Evolutionary conservation across 2,329 filamentous ascomycete genomes (phyloP), one percentile per base, ranked within the genome.

Genomic region (Penicillium sumatraense): DNA sequence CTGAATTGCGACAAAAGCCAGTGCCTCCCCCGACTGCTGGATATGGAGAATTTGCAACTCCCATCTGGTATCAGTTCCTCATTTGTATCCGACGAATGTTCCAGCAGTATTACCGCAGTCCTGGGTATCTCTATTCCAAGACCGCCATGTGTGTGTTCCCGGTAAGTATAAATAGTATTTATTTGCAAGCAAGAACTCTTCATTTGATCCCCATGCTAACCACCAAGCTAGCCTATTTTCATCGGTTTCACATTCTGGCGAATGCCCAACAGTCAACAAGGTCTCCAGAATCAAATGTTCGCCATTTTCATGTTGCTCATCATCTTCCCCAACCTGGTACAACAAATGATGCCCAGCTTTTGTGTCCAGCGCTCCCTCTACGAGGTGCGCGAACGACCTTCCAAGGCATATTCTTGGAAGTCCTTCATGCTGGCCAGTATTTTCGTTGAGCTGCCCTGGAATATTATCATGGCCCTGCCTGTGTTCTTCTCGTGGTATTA

Each of bases 281-380:
- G 91, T 56, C 78, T 95, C n/a, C 89, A 93, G 74, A 95, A 95
- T 76, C 89, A 95, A 69, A 90, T 93, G 85, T 95, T 95, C 67
- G 83, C 86, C 68, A 89, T 96, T 63, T 96, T 95, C 83, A 89
- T 93, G 82, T 76, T 93, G 33, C 77, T 89, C 13, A 90, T 87
- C 46, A 85, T 96, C 27, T 46, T 46, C 42, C 42, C 42, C 8
- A 68, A 81, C 76, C 59, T 89, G 86, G 77, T 90, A 10, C 42
- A 46, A 31, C 42, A 46, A 16, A 46, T 46, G 42, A 46, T 46
- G 42, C 42, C 42, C 42, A 46, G 42, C 18, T 46, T 46, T 11
- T 46, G 42, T 9, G 87, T 87, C 14, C 90, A 93, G 68, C 86
- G 91, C 47, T 84, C 87, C 8, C 80, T 96, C 0, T 96, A 95